A percentile compares a stretch with the other conserved stretches of the same genome.
phyloP scores from a whole-genome alignment of 148 eudicot species.

The Rheum nobile region DNA sequence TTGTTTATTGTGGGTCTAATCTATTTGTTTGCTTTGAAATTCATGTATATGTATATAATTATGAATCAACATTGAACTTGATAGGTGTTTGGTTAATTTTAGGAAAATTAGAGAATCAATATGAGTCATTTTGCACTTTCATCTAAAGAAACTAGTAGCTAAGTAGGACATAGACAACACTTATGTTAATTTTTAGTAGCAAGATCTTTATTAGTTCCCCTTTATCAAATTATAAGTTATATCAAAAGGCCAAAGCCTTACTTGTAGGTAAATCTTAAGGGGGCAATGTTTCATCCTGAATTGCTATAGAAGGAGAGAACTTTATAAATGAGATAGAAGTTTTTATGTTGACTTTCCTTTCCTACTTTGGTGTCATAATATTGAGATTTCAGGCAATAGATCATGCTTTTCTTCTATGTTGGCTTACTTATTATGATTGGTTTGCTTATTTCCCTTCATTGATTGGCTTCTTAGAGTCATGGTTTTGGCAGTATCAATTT shows the following conservation, averaged over 20 bases:
- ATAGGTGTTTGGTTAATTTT: no score
- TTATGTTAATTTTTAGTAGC: no score
- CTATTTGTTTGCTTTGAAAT: no score
- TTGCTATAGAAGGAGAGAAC: not conserved
- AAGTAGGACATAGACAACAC: not conserved
- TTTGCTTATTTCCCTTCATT: constrained; percentile 20
- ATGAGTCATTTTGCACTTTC: not conserved
- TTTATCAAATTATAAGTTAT: no score
- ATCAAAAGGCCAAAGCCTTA: not conserved
- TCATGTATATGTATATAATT: no score
- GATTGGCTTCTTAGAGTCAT: constrained; percentile 57
- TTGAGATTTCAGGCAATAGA: not conserved
- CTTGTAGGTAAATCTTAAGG: not conserved
- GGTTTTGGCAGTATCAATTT: constrained; percentile 89
- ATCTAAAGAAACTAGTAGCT: not conserved
- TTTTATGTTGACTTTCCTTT: not conserved
- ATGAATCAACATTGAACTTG: no score
- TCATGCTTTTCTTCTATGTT: not conserved
- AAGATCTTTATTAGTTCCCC: not conserved
- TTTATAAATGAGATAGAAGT: not conserved
- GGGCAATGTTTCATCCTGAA: not conserved
- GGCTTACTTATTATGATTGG: constrained; percentile 22
- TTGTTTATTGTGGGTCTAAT: no score
- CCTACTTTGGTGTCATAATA: not conserved
- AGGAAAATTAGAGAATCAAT: no score